Conservation (phyloP, 2,329 filamentous ascomycete species). For the Colletotrichum sublineola region DNA sequence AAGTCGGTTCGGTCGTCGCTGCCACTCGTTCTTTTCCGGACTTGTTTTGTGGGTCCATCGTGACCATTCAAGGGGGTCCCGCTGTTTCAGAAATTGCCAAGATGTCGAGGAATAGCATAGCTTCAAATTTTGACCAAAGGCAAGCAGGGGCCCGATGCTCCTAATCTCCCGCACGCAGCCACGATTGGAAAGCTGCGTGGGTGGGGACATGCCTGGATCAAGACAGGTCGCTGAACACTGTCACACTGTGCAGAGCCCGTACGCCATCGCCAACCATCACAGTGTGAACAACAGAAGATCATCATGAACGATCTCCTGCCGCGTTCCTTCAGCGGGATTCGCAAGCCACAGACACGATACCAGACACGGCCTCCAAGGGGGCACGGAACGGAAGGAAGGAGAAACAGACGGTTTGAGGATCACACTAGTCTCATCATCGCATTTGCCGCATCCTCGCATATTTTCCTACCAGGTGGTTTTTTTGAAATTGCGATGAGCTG, state of each 20-base stretch:
- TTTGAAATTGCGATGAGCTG: slow-evolving; percentile 38
- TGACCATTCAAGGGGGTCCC: slow-evolving; percentile 25
- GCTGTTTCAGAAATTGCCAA: slow-evolving; percentile 41
- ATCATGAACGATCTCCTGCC: slow-evolving; percentile 13
- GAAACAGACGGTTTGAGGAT: slow-evolving; percentile 5
- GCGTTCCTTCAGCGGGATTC: slow-evolving; percentile 36
- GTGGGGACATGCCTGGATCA: neutral
- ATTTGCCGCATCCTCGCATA: neutral
- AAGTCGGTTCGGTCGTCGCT: slow-evolving; percentile 4
- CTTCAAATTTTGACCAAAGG: slow-evolving; percentile 29
- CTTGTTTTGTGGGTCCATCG: slow-evolving; percentile 6
- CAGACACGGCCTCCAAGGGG: neutral
- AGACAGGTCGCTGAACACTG: neutral
- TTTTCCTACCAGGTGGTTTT: neutral
- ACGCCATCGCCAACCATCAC: neutral
- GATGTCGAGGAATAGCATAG: slow-evolving; percentile 39
- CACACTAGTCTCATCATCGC: slow-evolving; percentile 9
- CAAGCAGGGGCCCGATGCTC: slow-evolving; percentile 21
- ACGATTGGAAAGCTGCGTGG: neutral
- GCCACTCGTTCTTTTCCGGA: slow-evolving; percentile 14
- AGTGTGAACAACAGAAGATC: no score
- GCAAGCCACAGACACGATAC: slow-evolving; percentile 20
- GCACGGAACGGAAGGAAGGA: neutral
- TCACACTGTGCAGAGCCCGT: neutral
- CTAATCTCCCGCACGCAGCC: slow-evolving; percentile 27